These are phyloP conservation scores for Rhodotorula graminis DNA, from an alignment of 768 basidiomycete genomes.

Conservation along the genomic window DNA sequence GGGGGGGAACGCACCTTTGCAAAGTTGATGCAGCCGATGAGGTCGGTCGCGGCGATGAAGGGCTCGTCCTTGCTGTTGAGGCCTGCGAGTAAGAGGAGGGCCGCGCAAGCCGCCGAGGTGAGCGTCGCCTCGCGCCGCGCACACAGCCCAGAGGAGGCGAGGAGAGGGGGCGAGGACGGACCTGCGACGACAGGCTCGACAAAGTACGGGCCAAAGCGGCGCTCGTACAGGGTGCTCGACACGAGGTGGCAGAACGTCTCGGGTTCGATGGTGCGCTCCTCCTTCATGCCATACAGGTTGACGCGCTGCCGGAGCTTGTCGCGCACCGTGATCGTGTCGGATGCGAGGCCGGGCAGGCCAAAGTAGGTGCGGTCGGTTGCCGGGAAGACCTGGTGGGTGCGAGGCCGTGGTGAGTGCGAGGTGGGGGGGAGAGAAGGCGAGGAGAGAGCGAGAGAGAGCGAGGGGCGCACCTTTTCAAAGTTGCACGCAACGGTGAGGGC, in stretches of 20 bases:
- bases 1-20: slow-evolving; percentile 55
- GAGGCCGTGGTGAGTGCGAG: no score
- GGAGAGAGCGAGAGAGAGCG: neutral
- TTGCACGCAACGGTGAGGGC: slow-evolving; percentile 79
- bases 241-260: slow-evolving; percentile 94
- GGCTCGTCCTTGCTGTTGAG: slow-evolving; percentile 64
- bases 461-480: slow-evolving; percentile 77
- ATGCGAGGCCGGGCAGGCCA: slow-evolving; percentile 85
- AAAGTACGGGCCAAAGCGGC: slow-evolving; percentile 84
- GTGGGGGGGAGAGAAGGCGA: neutral
- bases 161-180: neutral
- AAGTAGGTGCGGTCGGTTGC: slow-evolving; percentile 86
- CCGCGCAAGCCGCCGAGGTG: neutral
- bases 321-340: slow-evolving; percentile 88
- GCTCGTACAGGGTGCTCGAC: slow-evolving; percentile 90
- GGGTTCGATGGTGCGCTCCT: slow-evolving; percentile 92
- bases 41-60: slow-evolving; percentile 90
- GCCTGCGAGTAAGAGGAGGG: slow-evolving; percentile 45
- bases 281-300: slow-evolving; percentile 99
- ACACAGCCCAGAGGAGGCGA: neutral
- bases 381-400: slow-evolving; percentile 69
- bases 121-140: neutral
- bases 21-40: slow-evolving; percentile 87
- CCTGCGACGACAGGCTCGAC: slow-evolving; percentile 96
- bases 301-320: slow-evolving; percentile 88